Evolutionary conservation across 495 filamentous ascomycete species (phyloP).

Genomic region (Hypoxylon cercidicola): DNA sequence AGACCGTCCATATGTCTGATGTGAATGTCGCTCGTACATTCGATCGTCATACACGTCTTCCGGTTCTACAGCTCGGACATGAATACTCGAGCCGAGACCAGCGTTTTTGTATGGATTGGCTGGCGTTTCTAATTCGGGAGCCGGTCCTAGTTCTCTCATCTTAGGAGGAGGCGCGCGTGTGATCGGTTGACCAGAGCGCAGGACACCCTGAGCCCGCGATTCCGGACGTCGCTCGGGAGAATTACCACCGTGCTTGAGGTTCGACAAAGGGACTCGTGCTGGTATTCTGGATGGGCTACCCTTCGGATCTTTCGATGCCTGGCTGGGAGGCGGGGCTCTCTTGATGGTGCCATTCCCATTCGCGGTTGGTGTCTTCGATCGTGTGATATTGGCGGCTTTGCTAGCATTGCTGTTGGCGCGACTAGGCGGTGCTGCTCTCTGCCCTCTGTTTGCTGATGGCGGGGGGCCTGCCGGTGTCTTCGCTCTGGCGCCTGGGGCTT

Average conservation of each 20-base stretch:
- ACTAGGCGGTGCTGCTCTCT: constrained; percentile 54
- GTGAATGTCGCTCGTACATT: constrained; percentile 35
- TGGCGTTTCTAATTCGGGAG: constrained; percentile 73
- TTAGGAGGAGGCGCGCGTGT: constrained; percentile 80
- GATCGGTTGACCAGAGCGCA: constrained; percentile 58
- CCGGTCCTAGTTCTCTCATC: constrained; percentile 81
- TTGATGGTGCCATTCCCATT: constrained; percentile 40
- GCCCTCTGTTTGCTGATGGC: constrained; percentile 55
- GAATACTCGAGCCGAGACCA: constrained; percentile 71
- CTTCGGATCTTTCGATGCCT: constrained; percentile 45
- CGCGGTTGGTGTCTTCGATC: constrained; percentile 74
- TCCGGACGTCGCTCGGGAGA: constrained; percentile 77
- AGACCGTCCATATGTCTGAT: constrained; percentile 33
- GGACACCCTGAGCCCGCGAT: constrained; percentile 49
- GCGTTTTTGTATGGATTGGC: constrained; percentile 68
- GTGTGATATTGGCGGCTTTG: constrained; percentile 58
- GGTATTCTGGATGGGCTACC: constrained; percentile 83
- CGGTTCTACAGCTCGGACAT: constrained; percentile 79
- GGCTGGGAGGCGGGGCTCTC: constrained; percentile 41
- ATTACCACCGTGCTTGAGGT: constrained; percentile 82
- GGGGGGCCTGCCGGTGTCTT: constrained; percentile 79
- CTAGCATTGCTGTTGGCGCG: constrained; percentile 51
- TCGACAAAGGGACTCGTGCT: constrained; percentile 79
- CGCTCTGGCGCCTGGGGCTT: constrained; percentile 72
- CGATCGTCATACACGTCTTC: constrained; percentile 88